phyloP scores from a whole-genome alignment of 352 stramenopile species.

The Phytophthora tubulina region DNA sequence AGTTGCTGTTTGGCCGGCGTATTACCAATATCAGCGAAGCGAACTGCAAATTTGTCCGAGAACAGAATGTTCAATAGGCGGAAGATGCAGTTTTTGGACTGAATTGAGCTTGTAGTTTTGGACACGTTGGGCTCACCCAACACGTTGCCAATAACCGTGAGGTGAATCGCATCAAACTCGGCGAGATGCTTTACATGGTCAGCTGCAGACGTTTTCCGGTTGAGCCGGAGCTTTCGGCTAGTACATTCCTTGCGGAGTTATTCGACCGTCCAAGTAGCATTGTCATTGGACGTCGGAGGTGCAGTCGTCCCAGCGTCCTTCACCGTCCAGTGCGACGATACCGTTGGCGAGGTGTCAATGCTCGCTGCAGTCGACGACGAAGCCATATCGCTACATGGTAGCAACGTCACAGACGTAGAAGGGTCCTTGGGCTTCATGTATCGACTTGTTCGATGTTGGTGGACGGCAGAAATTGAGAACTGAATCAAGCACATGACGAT shows the following conservation, averaged over 20 bases:
- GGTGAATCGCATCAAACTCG: not conserved
- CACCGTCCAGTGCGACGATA: not conserved
- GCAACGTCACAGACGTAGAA: no score
- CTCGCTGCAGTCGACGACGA: no score
- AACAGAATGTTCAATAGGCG: slow-evolving; percentile 20
- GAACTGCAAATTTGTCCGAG: slow-evolving; percentile 13
- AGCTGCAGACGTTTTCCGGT: not conserved
- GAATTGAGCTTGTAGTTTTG: not conserved
- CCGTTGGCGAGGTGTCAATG: not conserved
- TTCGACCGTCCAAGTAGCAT: not conserved
- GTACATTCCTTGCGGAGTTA: slow-evolving; percentile 10
- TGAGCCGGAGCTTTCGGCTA: not conserved
- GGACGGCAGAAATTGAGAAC: no score
- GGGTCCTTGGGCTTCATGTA: no score
- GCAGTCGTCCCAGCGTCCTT: not conserved
- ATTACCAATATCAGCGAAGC: slow-evolving; percentile 4
- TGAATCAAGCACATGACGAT: no score
- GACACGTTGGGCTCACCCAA: not conserved
- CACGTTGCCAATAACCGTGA: not conserved
- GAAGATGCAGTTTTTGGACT: slow-evolving; percentile 12
- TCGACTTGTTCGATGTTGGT: no score
- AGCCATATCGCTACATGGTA: no score
- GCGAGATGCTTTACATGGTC: not conserved
- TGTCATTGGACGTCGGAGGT: not conserved
- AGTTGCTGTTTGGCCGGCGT: slow-evolving; percentile 3